Percentiles rank a stretch among this genome's conserved stretches.
phyloP scores from a whole-genome alignment of 148 eudicot species.

The Gaultheria prostrata region DNA sequence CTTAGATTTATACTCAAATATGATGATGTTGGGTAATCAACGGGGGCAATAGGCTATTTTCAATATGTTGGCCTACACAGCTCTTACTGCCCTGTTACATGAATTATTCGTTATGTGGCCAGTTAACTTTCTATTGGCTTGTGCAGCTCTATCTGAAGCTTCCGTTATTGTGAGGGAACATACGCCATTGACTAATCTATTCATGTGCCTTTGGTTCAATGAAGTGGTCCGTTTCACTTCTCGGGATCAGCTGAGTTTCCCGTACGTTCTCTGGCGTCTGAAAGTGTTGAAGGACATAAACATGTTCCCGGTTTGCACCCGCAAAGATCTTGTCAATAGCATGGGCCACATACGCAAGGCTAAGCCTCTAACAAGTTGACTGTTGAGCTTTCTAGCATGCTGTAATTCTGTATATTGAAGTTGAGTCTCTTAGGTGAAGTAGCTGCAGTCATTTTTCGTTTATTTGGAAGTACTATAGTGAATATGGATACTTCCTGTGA shows the following conservation, averaged over 20 bases:
- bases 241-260: constrained; percentile 94
- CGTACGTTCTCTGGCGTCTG: constrained; percentile 83
- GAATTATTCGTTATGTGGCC: not conserved
- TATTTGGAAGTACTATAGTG: not conserved
- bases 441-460: not conserved
- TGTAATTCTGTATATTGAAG: not conserved
- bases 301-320: constrained; percentile 90
- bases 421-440: not conserved
- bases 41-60: not conserved
- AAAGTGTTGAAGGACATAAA: constrained; percentile 63
- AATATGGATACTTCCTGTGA: not conserved
- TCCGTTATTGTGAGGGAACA: constrained; percentile 88
- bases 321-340: constrained; percentile 97
- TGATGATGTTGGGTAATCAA: not conserved
- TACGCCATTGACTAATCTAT: constrained; percentile 66
- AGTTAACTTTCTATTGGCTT: not conserved
- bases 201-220: constrained; percentile 97
- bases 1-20: not conserved
- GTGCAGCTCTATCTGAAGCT: constrained; percentile 88
- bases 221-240: constrained; percentile 98
- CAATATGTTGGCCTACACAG: not conserved
- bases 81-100: not conserved
- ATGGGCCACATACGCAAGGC: constrained; percentile 96
- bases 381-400: not conserved
- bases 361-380: constrained; percentile 55